Evolutionary conservation across 73 alveolate species (phyloP).

Genomic region (Symbiodinium natans): DNA sequence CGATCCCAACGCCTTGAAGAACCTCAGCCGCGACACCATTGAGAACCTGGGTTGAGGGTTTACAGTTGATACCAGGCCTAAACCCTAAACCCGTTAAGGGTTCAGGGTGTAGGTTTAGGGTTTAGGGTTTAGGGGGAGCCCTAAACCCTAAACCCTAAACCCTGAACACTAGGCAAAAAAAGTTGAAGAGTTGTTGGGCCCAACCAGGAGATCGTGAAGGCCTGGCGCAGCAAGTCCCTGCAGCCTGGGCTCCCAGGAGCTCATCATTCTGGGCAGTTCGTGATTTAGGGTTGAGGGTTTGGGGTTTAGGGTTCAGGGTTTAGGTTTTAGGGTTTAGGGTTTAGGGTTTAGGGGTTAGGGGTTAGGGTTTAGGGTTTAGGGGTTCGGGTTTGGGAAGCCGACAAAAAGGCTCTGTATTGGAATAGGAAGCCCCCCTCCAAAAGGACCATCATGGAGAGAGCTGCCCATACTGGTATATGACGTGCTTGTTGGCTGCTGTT

Average conservation of each 20-base stretch:
- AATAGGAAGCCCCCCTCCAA: too few species aligned
- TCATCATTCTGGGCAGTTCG: not conserved
- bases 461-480: too few species aligned
- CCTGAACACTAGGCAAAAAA: not conserved
- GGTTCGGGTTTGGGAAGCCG: too few species aligned
- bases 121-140: not conserved
- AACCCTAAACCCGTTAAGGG: not conserved
- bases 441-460: too few species aligned
- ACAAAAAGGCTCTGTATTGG: too few species aligned
- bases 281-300: not conserved
- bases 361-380: not conserved
- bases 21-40: too few species aligned
- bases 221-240: conserved; percentile 79
- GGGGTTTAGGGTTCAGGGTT: not conserved
- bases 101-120: not conserved
- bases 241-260: not conserved
- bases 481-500: too few species aligned
- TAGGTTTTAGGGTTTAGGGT: not conserved
- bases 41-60: not conserved
- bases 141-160: not conserved
- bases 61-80: too few species aligned
- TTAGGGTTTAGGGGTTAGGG: not conserved
- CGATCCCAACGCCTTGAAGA: too few species aligned
- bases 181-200: too few species aligned
- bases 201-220: conserved; percentile 59